These are phyloP conservation scores for Lachancea meyersii DNA, from an alignment of 805 yeast species.

Conservation along the genomic window DNA sequence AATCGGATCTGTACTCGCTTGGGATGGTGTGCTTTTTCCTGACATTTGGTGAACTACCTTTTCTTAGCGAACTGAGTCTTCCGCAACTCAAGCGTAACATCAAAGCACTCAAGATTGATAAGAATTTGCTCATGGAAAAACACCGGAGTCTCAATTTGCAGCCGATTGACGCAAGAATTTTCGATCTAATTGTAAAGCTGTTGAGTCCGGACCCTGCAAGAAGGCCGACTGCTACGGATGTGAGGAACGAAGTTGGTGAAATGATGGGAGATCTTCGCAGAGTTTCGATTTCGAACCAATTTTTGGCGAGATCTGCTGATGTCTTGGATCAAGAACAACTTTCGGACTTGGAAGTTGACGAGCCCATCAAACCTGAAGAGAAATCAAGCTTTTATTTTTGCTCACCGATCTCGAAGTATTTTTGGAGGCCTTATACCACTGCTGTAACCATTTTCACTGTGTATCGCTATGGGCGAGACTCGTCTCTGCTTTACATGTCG, in stretches of 20 bases:
- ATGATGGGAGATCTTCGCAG: not conserved
- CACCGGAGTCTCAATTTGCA: slow-evolving; percentile 18
- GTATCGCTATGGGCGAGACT: not conserved
- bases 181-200: slow-evolving; percentile 36
- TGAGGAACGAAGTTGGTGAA: slow-evolving; percentile 20
- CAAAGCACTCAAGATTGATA: slow-evolving; percentile 25
- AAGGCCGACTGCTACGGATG: slow-evolving; percentile 42
- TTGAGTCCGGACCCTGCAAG: slow-evolving; percentile 32
- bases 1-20: slow-evolving; percentile 74
- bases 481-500: not conserved
- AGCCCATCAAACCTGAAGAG: not conserved
- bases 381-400: not conserved
- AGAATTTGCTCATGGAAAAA: slow-evolving; percentile 12
- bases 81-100: slow-evolving; percentile 34
- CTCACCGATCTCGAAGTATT: not conserved
- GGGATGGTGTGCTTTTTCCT: slow-evolving; percentile 78
- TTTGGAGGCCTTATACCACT: not conserved
- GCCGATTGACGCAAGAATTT: slow-evolving; percentile 28
- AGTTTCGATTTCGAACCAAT: not conserved
- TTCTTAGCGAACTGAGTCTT: slow-evolving; percentile 27
- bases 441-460: not conserved
- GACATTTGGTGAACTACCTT: slow-evolving; percentile 70
- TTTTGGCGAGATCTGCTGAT: not conserved
- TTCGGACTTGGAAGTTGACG: not conserved
- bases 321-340: not conserved